phyloP scores from a whole-genome alignment of 108 stramenopile genomes.

The Fistulifera pelliculosa region DNA sequence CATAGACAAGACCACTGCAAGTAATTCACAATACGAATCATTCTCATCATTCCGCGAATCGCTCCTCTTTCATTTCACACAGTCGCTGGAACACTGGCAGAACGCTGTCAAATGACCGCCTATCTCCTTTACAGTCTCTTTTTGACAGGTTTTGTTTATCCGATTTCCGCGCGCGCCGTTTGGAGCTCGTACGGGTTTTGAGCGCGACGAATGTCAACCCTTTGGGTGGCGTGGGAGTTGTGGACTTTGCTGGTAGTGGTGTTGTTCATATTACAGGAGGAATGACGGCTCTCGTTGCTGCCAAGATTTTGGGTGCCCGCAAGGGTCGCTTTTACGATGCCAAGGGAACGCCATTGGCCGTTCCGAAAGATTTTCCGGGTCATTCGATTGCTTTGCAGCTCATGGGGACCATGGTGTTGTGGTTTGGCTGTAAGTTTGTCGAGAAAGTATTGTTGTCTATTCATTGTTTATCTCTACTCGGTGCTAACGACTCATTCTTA shows the following conservation, averaged over 20 bases:
- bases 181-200: slow-evolving; percentile 64
- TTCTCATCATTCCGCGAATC: too few species aligned
- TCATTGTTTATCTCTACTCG: too few species aligned
- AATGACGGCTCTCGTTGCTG: slow-evolving; percentile 65
- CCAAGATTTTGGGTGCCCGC: slow-evolving; percentile 76
- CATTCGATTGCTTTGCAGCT: slow-evolving; percentile 69
- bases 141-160: slow-evolving; percentile 72
- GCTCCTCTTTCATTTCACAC: slow-evolving; percentile 83
- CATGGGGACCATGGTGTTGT: slow-evolving; percentile 80
- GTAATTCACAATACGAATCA: slow-evolving; percentile 56
- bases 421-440: slow-evolving; percentile 61
- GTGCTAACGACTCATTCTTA: too few species aligned
- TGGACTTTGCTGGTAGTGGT: slow-evolving; percentile 89
- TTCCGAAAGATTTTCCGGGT: slow-evolving; percentile 57
- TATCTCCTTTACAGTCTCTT: slow-evolving; percentile 58
- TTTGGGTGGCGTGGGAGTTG: slow-evolving; percentile 46
- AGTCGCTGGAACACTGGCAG: slow-evolving; percentile 92
- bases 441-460: slow-evolving; percentile 76
- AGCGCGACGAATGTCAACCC: slow-evolving; percentile 9
- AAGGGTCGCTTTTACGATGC: slow-evolving; percentile 75
- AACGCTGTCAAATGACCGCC: slow-evolving; percentile 68
- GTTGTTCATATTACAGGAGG: slow-evolving; percentile 93
- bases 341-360: slow-evolving; percentile 42
- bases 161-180: slow-evolving; percentile 63
- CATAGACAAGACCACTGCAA: slow-evolving; percentile 55